phyloP scores from a whole-genome alignment of 169 alveolate species.

The Plasmodium blacklocki region DNA sequence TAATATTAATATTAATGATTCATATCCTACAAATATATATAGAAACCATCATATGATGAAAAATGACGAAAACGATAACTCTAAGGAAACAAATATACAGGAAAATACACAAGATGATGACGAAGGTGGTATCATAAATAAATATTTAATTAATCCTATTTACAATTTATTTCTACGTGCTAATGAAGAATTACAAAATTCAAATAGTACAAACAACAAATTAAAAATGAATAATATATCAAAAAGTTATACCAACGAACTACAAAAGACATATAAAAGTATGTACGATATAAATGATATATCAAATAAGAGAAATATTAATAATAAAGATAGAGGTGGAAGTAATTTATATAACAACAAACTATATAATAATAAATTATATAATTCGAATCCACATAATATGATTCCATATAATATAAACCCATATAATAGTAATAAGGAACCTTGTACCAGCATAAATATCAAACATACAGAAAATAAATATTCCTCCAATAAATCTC shows the following conservation, averaged over 20 bases:
- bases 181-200: slow-evolving; percentile 23
- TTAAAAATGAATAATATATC: not conserved
- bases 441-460: not conserved
- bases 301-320: not conserved
- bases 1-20: no score
- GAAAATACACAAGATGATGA: not conserved
- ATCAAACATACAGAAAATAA: no score
- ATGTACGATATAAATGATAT: slow-evolving; percentile 57
- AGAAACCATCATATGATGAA: not conserved
- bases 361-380: slow-evolving; percentile 1
- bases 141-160: slow-evolving; percentile 41
- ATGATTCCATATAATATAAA: not conserved
- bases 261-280: slow-evolving; percentile 50
- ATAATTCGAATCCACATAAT: not conserved
- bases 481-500: no score
- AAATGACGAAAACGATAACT: not conserved
- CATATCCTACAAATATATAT: no score
- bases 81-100: not conserved
- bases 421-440: not conserved
- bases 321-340: not conserved
- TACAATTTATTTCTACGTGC: slow-evolving; percentile 44
- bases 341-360: not conserved
- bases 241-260: slow-evolving; percentile 30
- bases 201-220: not conserved
- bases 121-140: slow-evolving; percentile 34